Percentiles rank a stretch among this genome's conserved stretches.
Evolutionary conservation across 148 eudicot genomes (phyloP).

Genomic region (Amaranthus cruentus): DNA sequence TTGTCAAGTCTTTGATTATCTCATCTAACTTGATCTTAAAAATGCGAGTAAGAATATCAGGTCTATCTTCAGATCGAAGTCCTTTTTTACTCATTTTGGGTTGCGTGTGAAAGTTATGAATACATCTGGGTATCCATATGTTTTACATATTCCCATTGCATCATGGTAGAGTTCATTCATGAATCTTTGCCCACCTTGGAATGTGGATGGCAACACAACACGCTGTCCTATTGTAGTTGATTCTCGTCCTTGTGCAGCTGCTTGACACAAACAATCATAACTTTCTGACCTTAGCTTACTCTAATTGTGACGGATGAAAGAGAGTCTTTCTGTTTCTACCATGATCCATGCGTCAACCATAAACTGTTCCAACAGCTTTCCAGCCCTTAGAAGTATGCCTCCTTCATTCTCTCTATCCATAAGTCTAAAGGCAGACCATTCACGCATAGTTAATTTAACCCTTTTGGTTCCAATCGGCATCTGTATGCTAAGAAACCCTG

Average conservation of each 20-base stretch:
- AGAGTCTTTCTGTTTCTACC: neutral
- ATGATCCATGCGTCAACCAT: neutral
- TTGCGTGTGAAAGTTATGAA: neutral
- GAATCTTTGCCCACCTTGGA: neutral
- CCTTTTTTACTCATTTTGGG: neutral
- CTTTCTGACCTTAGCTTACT: too few species aligned
- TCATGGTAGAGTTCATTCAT: neutral
- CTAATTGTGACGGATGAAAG: neutral
- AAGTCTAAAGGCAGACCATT: slow-evolving; percentile 1
- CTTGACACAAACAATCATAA: too few species aligned
- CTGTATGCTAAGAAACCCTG: neutral
- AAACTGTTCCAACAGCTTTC: neutral
- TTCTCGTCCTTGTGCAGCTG: too few species aligned
- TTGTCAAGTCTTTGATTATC: neutral
- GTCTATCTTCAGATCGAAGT: neutral
- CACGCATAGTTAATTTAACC: neutral
- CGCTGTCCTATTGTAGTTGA: too few species aligned
- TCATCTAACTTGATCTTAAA: neutral
- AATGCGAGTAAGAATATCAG: neutral
- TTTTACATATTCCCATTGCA: slow-evolving; percentile 1
- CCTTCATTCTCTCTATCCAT: neutral
- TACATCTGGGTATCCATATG: neutral
- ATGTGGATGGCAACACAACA: too few species aligned
- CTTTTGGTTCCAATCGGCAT: neutral
- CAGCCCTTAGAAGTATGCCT: neutral